Evolutionary conservation across 2,329 filamentous ascomycete species (phyloP).

Genomic region (Sarocladiaceae sp.): DNA sequence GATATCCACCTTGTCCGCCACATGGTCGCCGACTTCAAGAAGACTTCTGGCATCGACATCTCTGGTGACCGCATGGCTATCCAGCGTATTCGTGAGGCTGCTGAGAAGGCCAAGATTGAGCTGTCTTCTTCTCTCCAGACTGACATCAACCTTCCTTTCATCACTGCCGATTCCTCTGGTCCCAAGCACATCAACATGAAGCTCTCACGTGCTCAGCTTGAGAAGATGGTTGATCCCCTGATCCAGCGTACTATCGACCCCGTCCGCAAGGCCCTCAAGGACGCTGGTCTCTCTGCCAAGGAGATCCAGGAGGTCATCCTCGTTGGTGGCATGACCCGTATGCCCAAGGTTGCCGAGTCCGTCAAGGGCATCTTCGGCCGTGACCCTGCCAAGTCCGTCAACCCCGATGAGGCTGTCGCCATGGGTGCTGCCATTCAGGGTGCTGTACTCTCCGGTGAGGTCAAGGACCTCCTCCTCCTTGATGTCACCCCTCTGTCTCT

Average conservation of each 20-base stretch:
- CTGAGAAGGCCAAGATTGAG: slow-evolving; percentile 99
- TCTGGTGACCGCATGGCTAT: slow-evolving; percentile 95
- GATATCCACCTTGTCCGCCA: slow-evolving; percentile 92
- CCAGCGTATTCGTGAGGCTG: slow-evolving; percentile 96
- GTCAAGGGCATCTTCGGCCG: slow-evolving; percentile 97
- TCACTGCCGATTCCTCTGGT: slow-evolving; percentile 90
- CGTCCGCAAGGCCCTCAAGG: slow-evolving; percentile 95
- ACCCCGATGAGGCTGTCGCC: slow-evolving; percentile 96
- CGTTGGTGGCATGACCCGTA: slow-evolving; percentile 98
- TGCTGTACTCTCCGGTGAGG: slow-evolving; percentile 92
- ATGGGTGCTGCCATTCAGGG: slow-evolving; percentile 97
- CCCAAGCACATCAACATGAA: slow-evolving; percentile 98
- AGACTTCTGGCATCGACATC: slow-evolving; percentile 86
- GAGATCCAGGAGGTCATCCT: slow-evolving; percentile 98
- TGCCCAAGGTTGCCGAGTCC: slow-evolving; percentile 96
- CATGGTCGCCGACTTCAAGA: slow-evolving; percentile 95
- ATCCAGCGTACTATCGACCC: slow-evolving; percentile 85
- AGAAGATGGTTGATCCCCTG: slow-evolving; percentile 86
- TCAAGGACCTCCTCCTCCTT: slow-evolving; percentile 91
- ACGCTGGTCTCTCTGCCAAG: slow-evolving; percentile 84
- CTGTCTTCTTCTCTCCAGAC: slow-evolving; percentile 92
- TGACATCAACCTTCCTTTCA: slow-evolving; percentile 98
- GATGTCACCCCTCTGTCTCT: slow-evolving; percentile 95
- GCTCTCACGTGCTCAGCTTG: slow-evolving; percentile 87
- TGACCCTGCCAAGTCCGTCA: slow-evolving; percentile 95